Evolutionary conservation across 176 grass and related monocot species (phyloP), one percentile per base, ranked within the genome.

Genomic region (Juncus effusus): DNA sequence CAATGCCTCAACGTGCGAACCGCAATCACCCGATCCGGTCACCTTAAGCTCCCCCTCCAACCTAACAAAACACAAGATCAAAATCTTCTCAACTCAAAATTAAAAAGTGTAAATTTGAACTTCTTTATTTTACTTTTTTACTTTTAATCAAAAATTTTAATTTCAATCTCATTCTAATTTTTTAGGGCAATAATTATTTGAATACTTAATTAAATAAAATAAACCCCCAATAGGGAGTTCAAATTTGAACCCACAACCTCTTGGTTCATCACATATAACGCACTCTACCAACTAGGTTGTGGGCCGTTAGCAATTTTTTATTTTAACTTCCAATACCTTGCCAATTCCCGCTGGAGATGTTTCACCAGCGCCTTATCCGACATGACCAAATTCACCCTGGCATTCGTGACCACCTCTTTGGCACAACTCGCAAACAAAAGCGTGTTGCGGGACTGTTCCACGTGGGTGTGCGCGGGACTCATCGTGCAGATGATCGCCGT

Each of bases 401-500:
- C 93, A 6, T 92, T 81, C 14, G 85, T 92, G 49, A 57, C 82
- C 6, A 92, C 93, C 40, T 92, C 69, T 51, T 92, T 92, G 1
- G 93, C 85, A 40, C 93, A 92, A 61, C 82, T 92, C 41, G 93
- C 93, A 3, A 97, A 97, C 40, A 97, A 37, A 40, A 97, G 88
- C 0, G 88, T 89, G 75, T 97, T 97, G 67, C 82, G 84, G 13
- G 93, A 92, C 68, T 97, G 88, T 74, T 97, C 85, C 2, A 86
- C 63, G 35, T 97, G 93, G 62, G 75, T 80, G 51, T 84, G 74
- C 8, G 85, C 88, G 3, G 80, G 93, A 75, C 82, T 97, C 93
- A 97, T 89, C 13, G 93, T 97, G 74, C 93, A 97, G 37, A 97
- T 88, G 40, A 97, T 86, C 54, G 88, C 88, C 2, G 88, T 97